Evolutionary conservation across 192 early-diverging fungal genomes (phyloP).

Genomic region (Coemansia erecta): DNA sequence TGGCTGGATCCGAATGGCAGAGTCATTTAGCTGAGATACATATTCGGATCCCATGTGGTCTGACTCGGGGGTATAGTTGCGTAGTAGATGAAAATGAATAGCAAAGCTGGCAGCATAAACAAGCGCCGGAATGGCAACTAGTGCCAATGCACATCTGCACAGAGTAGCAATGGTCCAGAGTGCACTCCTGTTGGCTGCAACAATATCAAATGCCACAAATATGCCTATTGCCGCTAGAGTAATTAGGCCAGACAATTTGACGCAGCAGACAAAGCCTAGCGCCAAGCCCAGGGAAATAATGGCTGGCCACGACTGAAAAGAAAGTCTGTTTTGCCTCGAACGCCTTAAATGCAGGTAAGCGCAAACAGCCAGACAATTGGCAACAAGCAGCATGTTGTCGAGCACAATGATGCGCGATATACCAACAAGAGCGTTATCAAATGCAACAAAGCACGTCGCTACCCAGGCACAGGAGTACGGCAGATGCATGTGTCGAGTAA

Average conservation of each 20-base stretch:
- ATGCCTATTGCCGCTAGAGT: constrained; percentile 79
- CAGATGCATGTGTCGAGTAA: constrained; percentile 22
- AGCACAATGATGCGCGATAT: constrained; percentile 90
- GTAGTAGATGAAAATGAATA: constrained; percentile 80
- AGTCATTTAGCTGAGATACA: constrained; percentile 77
- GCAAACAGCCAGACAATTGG: constrained; percentile 64
- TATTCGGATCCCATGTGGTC: constrained; percentile 91
- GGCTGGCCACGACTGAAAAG: constrained; percentile 57
- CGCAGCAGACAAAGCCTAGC: constrained; percentile 73
- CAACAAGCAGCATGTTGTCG: constrained; percentile 90
- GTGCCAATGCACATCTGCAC: constrained; percentile 64
- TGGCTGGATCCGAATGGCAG: constrained; percentile 71
- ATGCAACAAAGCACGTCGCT: constrained; percentile 72
- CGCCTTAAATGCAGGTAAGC: constrained; percentile 66
- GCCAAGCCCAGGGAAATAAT: constrained; percentile 61
- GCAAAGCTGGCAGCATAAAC: constrained; percentile 76
- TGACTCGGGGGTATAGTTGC: constrained; percentile 74
- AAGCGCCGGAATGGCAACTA: constrained; percentile 71
- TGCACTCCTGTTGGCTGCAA: constrained; percentile 46
- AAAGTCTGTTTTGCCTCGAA: constrained; percentile 22
- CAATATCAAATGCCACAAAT: constrained; percentile 64
- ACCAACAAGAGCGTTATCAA: constrained; percentile 55
- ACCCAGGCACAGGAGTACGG: constrained; percentile 36
- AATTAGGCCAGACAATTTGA: constrained; percentile 94
- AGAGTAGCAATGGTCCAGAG: constrained; percentile 66